Conservation (phyloP, 192 early-diverging fungal genomes). For the Backusella tuberculispora region DNA sequence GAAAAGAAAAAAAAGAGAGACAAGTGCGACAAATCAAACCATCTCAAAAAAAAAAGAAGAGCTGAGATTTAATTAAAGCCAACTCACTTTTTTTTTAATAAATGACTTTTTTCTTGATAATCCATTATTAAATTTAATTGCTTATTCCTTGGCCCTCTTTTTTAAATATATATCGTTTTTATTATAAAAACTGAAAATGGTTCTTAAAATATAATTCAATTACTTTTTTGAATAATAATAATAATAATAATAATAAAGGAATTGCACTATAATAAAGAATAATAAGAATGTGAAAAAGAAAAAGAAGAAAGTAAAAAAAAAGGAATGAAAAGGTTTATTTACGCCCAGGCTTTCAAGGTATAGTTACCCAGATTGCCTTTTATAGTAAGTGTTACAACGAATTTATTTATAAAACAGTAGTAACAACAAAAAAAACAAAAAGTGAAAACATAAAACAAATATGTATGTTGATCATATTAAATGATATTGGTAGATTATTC, state of each 20-base stretch:
- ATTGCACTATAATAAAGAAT: background rate
- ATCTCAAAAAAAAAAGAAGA: background rate
- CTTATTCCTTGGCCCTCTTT: background rate
- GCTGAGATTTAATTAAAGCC: background rate
- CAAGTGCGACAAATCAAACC: background rate
- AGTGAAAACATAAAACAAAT: no score
- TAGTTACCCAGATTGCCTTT: background rate
- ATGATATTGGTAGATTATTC: no score
- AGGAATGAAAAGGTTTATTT: background rate
- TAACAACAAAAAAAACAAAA: background rate
- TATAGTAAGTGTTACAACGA: background rate
- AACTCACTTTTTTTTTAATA: background rate
- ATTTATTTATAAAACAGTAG: background rate
- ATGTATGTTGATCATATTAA: no score
- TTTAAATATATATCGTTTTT: background rate
- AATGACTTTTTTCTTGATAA: background rate
- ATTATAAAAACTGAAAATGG: background rate
- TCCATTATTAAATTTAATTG: background rate
- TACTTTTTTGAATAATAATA: no score
- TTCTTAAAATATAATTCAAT: no score
- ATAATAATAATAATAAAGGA: no score
- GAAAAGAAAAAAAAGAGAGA: background rate
- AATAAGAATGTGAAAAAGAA: background rate
- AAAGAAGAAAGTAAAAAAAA: background rate
- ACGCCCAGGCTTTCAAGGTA: background rate